Evolutionary conservation across 2,329 filamentous ascomycete genomes (phyloP), one percentile per base, ranked within the genome.

Genomic region (Neobulgaria alba): DNA sequence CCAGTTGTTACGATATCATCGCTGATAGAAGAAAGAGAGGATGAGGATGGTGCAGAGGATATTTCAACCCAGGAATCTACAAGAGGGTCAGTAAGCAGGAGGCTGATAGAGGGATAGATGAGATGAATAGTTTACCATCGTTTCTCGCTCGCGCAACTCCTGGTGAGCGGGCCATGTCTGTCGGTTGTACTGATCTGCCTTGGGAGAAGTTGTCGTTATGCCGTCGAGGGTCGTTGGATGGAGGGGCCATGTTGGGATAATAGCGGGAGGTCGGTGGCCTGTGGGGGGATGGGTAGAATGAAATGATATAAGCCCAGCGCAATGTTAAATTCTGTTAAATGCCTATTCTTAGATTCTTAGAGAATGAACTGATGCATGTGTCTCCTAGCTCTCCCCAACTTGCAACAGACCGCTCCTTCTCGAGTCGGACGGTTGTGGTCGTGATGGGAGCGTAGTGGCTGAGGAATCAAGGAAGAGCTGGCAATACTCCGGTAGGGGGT

Each of bases 31-130:
- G 89, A 95, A 10, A 95, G 69, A 10, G 89, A 95, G 2, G 90
- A 95, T 2, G 90, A 94, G 0, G 90, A 95, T 5, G 90, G 88
- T 54, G 92, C 86, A 3, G 90, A 95, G 34, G 84, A 78, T 46
- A 98, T 79, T 62, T 98, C 90, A 54, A 96, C 79, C 92, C 92
- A 98, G 7, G 92, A 95, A 67, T 96, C 92, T 89, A 46, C 46
- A 54, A 61, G 30, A 61, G 53, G 42, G 46, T 34, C 33, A 17
- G 36, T 26, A 23, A 16, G 10, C 16, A 12, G 7, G 10, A n/a
- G n/a, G n/a, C n/a, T n/a, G n/a, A n/a, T n/a, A 36, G 16, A 29
- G 10, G 33, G 20, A 32, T 29, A 29, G 26, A 21, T 17, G 8
- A 15, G 14, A 35, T 16, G 26, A 29, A 7, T n/a, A 29, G 14